Base-by-base conservation (phyloP, 352 stramenopile genomes). In the Blastocystis sp. region DNA sequence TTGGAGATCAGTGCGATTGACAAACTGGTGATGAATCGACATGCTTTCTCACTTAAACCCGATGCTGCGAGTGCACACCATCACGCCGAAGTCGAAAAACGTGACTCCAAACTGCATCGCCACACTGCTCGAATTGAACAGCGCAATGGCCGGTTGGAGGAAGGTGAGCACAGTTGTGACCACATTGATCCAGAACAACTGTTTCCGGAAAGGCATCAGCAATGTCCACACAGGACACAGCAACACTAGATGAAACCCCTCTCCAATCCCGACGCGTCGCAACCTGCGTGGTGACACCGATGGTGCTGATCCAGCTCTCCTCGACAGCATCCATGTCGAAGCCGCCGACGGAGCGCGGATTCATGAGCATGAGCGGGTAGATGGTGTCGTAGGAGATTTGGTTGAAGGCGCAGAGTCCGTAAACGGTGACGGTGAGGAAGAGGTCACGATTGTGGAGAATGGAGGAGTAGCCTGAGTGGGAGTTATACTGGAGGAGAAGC, bases 1-100 rank as follows among this genome's bases (percentile, higher is more conserved):
- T 85, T 85, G 1, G 75, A 75, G 51, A 85, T 85, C 34, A 85
- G 63, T 9, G 75, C 51, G n/a, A 85, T 72, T 40, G 7, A 75
- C 0, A 72, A 4, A 53, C 63, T 85, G 75, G 32, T 36, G 29
- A 53, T 34, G 9, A 85, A 2, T 7, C 16, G 0, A 3, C 0
- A 51, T 40, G 34, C 4, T 4, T 29, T 1, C n/a, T 14, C 24
- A 85, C 57, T 76, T 85, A 29, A 75, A 76, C 9, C 24, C 27
- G 42, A 85, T 75, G 27, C 21, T 32, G n/a, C 57, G 57, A 4
- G 75, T 29, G 29, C 34, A 29, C 14, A 85, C 49, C 14, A 11
- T 24, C 1, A 85, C 11, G 4, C 4, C 63, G 9, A 72, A 85
- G 14, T 4, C 53, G 21, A 72, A 54, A 14, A 53, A 85, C 0